Percentiles rank a stretch among this genome's conserved stretches.
Conservation (phyloP, 2,329 filamentous ascomycete genomes). For the Botrytis porri region DNA sequence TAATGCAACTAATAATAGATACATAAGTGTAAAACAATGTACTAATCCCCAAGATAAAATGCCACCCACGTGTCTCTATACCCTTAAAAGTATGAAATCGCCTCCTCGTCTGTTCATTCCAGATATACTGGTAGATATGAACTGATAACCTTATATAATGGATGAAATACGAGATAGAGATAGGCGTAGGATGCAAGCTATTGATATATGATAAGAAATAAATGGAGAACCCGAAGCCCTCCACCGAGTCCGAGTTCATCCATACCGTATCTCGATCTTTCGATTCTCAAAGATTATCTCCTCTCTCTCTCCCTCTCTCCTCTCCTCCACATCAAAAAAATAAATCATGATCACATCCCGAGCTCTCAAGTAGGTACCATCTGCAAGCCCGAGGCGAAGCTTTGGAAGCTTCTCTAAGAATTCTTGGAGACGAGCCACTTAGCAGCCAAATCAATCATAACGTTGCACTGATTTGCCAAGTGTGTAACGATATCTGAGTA, state of each 20-base stretch:
- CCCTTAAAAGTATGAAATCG: neutral
- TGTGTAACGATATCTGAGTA: neutral
- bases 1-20: neutral
- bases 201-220: neutral
- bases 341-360: neutral
- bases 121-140: neutral
- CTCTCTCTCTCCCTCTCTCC: no score
- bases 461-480: neutral
- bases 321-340: neutral
- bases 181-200: neutral
- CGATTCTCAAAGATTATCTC: no score
- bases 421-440: neutral
- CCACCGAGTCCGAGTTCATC: neutral
- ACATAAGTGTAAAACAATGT: neutral
- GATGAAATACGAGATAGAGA: neutral
- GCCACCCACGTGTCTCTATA: neutral
- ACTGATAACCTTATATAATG: neutral
- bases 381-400: conserved; percentile 11
- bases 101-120: neutral
- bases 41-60: neutral
- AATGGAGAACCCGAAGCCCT: neutral
- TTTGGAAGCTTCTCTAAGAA: neutral
- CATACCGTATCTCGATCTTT: neutral
- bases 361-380: neutral
- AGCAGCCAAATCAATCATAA: neutral